phyloP scores from a whole-genome alignment of 257 asterid species.

The Avicennia marina region DNA sequence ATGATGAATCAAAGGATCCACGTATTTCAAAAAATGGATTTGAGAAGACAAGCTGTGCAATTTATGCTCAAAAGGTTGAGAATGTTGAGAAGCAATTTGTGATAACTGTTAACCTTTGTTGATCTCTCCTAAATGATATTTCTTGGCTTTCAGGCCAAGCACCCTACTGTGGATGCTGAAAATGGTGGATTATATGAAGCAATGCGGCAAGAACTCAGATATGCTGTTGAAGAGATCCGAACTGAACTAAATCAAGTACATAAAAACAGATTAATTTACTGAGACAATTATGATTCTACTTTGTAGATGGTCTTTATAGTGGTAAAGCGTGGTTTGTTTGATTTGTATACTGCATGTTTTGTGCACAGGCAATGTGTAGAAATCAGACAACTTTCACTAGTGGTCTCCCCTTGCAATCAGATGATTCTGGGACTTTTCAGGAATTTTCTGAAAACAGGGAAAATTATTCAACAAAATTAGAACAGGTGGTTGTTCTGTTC shows the following conservation, averaged over 20 bases:
- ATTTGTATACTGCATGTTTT: slow-evolving; percentile 10
- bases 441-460: slow-evolving; percentile 24
- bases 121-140: not conserved
- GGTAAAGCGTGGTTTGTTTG: slow-evolving; percentile 10
- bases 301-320: slow-evolving; percentile 7
- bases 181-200: slow-evolving; percentile 62
- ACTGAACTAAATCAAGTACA: slow-evolving; percentile 75
- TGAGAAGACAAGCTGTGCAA: slow-evolving; percentile 47
- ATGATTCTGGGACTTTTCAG: slow-evolving; percentile 22
- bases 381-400: slow-evolving; percentile 26
- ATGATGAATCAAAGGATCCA: slow-evolving; percentile 48
- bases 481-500: slow-evolving; percentile 35
- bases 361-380: slow-evolving; percentile 41
- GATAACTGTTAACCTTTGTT: no score
- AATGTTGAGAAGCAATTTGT: not conserved
- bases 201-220: slow-evolving; percentile 73
- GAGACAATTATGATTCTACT: not conserved
- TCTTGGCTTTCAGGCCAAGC: slow-evolving; percentile 46
- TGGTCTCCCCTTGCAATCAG: slow-evolving; percentile 36
- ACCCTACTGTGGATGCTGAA: slow-evolving; percentile 43
- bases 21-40: slow-evolving; percentile 29
- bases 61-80: slow-evolving; percentile 45
- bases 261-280: slow-evolving; percentile 19
- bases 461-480: slow-evolving; percentile 35
- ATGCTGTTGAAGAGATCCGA: slow-evolving; percentile 81